Base-by-base conservation (phyloP, 2,329 filamentous ascomycete species). In the Phialocephala subalpina region DNA sequence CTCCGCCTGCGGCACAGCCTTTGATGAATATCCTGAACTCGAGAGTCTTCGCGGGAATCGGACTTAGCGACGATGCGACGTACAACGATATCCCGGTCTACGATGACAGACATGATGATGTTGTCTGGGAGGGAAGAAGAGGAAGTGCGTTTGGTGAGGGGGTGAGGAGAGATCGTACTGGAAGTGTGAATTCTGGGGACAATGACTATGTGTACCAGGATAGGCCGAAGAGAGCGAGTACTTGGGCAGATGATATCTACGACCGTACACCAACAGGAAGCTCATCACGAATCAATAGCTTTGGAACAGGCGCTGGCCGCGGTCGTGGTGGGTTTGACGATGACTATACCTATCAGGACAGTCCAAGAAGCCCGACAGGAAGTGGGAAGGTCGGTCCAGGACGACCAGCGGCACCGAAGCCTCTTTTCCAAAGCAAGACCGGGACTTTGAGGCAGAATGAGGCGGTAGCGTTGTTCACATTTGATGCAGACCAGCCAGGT, bases 11-110 rank as follows among this genome's bases (percentile, higher is more conserved):
- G 65, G 93, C 96, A 2, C 92, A 92, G 53, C 92, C 95, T 14
- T 86, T 99, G 59, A 91, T 97, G 86, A 86, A 85, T 69, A 87
- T 98, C 6, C 85, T 98, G 70, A 96, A 94, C 80, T 94, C 93
- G 33, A 87, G 94, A 65, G 85, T 91, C 59, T 99, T 99, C 79
- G 89, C 88, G 49, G 93, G 94, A 56, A 83, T 87, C 65, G 80
- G 75, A 16, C 73, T 75, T 6, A 74, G 77, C 56, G 84, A 86
- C 66, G 90, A 92, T 73, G 76, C 82, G 56, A 94, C 96, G 89
- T 98, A 98, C 84, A 98, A 98, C 79, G 94, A 98, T 75, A 87
- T 91, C 22, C 95, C 96, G 14, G 87, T 97, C 27, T 98, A 97
- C 79, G 93, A 95, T 73, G 89, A 95, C 67, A 81, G 84, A 45